A percentile compares a stretch with the other conserved stretches of the same genome.
Conservation (phyloP, 2,329 filamentous ascomycete species). For the Colletotrichum costaricense region DNA sequence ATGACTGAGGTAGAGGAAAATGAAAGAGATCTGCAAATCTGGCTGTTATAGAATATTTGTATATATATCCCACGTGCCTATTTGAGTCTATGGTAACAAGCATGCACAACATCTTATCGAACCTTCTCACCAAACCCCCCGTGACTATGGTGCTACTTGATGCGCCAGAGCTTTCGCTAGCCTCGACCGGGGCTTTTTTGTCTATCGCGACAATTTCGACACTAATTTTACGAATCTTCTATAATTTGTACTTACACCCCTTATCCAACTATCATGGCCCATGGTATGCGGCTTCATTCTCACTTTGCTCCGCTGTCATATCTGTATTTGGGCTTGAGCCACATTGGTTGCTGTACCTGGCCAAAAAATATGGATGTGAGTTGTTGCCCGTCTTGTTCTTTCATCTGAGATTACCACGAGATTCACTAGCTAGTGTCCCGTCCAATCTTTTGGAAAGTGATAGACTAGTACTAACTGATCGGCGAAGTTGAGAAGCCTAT, state of each 20-base stretch:
- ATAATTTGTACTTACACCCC: constrained; percentile 19
- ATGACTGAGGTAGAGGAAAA: neutral
- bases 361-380: constrained; percentile 18
- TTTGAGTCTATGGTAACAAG: neutral
- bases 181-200: neutral
- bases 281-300: constrained; percentile 22
- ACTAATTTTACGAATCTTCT: constrained; percentile 10
- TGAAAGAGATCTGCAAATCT: neutral
- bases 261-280: constrained; percentile 15
- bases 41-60: neutral
- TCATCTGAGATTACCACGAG: no score
- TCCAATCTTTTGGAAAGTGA: neutral
- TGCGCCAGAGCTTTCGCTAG: neutral
- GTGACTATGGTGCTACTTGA: neutral
- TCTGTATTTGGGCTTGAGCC: constrained; percentile 1
- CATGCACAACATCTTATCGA: neutral
- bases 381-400: neutral
- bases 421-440: neutral
- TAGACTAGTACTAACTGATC: neutral
- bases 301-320: neutral
- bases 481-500: constrained; percentile 20
- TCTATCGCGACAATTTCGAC: neutral
- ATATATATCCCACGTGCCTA: neutral
- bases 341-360: constrained; percentile 13
- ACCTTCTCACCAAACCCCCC: neutral